Percentiles rank a stretch among this genome's conserved stretches.
phyloP scores from a whole-genome alignment of 352 stramenopile species.

The Pythium apleroticum region DNA sequence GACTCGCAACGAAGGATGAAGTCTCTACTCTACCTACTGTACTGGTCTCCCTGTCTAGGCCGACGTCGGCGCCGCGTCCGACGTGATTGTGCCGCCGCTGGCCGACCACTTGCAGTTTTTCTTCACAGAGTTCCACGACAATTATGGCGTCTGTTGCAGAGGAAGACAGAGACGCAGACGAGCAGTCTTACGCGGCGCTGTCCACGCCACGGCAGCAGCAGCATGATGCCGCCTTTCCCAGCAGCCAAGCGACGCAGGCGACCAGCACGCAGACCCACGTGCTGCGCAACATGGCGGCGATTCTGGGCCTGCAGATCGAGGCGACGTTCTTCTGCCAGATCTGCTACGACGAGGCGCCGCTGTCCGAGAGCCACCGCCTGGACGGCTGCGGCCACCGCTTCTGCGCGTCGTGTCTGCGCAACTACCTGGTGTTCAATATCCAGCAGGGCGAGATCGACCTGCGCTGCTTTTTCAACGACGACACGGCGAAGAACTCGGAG shows the following conservation, averaged over 20 bases:
- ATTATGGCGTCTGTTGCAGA: not conserved
- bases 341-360: conserved; percentile 54
- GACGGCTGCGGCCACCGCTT: conserved; percentile 57
- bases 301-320: conserved; percentile 60
- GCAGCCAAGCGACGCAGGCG: too few relatives aligned
- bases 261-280: not conserved
- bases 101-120: not conserved
- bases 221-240: not conserved
- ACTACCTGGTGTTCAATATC: conserved; percentile 68
- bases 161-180: not conserved
- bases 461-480: conserved; percentile 65
- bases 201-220: conserved; percentile 4
- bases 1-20: not conserved
- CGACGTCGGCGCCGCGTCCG: not conserved
- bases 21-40: not conserved
- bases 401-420: conserved; percentile 57
- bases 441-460: conserved; percentile 61
- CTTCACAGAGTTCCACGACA: not conserved
- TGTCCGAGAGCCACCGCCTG: conserved; percentile 39
- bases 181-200: not conserved
- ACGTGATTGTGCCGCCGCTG: not conserved
- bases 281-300: conserved; percentile 49
- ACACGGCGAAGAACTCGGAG: too few relatives aligned
- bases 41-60: not conserved
- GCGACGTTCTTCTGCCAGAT: conserved; percentile 78